phyloP scores from a whole-genome alignment of 371 early-diverging fungal species.

The Lichtheimia corymbifera region DNA sequence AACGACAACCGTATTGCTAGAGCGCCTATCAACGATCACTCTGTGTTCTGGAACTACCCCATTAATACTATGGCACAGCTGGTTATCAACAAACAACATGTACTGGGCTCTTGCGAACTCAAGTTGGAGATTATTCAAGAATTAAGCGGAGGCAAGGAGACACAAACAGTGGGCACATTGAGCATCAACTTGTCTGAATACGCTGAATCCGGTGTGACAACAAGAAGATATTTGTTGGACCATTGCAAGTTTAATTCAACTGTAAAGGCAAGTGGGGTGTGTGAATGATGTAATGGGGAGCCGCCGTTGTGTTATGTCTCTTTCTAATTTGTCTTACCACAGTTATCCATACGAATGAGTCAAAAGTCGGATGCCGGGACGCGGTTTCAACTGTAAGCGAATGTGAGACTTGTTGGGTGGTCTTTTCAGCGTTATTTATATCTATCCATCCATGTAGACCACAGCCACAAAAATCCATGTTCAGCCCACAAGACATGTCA shows the following conservation, averaged over 20 bases:
- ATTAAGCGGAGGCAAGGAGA: conserved; percentile 57
- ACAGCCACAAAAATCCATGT: conserved; percentile 13
- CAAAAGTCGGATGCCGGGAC: conserved; percentile 37
- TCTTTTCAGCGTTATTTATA: conserved; percentile 23
- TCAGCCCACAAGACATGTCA: conserved; percentile 8
- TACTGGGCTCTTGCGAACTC: conserved; percentile 60
- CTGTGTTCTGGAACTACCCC: conserved; percentile 53
- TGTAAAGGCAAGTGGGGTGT: conserved; percentile 37
- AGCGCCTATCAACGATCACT: conserved; percentile 58
- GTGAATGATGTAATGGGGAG: background rate
- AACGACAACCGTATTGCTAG: conserved; percentile 25
- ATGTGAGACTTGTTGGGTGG: background rate
- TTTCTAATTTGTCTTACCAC: conserved; percentile 13
- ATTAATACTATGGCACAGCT: conserved; percentile 46
- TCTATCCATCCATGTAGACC: conserved; percentile 20
- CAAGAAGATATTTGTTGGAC: conserved; percentile 42
- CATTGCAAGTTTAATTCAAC: conserved; percentile 53
- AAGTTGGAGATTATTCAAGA: conserved; percentile 58
- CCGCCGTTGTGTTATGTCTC: background rate
- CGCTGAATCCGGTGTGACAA: conserved; percentile 36
- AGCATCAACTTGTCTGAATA: conserved; percentile 51
- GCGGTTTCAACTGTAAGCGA: conserved; percentile 42
- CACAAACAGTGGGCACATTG: conserved; percentile 53
- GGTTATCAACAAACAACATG: conserved; percentile 57
- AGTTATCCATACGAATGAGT: conserved; percentile 49